Base-by-base conservation (phyloP, 176 grass and related monocot genomes). In the Areca catechu region DNA sequence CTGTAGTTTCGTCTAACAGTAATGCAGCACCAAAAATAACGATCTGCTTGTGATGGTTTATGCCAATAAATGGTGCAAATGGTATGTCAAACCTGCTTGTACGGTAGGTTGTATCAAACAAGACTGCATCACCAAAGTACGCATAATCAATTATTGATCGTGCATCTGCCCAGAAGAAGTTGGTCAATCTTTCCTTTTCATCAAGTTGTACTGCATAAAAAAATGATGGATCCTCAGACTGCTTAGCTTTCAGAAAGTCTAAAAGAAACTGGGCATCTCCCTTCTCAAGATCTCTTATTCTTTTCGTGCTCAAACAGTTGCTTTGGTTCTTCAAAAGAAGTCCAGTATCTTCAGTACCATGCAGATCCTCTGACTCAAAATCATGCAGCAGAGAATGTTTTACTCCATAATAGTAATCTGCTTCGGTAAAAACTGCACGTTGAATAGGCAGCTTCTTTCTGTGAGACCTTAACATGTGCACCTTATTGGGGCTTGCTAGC, bases 1-100 rank as follows among this genome's bases (percentile, higher is more conserved):
- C 60, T 19, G 65, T 7, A 18, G 58, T 76, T 58, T 71, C 79
- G 60, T 76, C 78, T 24, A 76, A 64, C 20, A 82, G 53, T 54
- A 82, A 28, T n/a, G 72, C 79, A 76, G 60, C 79, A 43, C 79
- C 79, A 75, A 72, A 75, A 57, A 82, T 48, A 54, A 76, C 20
- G 21, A 76, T 60, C 63, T 82, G 72, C 47, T 82, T 82, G 28
- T 82, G 72, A 64, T 76, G 61, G 59, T 82, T 82, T 47, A 75
- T 21, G 29, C 78, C 71, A 71, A 81, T 22, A 75, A 76, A 81
- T 57, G 65, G 30, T 53, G 71, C 66, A 54, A 81, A 68, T 29
- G 78, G 71, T n/a, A 75, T 50, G 57, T 81, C 71, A 25, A 63
- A 75, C 57, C 71, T 63, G 37, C 71, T 70, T 16, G 19, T 70